Evolutionary conservation across 2,329 filamentous ascomycete genomes (phyloP).

Genomic region (Cryphonectria parasitica): DNA sequence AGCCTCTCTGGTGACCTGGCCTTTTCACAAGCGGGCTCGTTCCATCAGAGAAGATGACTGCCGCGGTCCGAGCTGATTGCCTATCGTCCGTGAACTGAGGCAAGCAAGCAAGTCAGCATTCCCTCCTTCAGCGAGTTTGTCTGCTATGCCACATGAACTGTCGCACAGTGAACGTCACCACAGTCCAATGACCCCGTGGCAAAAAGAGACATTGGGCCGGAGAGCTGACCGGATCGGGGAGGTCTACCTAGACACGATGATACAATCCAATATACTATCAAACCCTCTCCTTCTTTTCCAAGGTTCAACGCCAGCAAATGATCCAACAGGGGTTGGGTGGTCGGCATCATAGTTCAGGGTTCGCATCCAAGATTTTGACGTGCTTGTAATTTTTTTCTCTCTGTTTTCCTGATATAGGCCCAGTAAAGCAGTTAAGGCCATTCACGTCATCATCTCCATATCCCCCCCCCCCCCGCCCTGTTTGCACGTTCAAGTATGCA

Average conservation of each 20-base stretch:
- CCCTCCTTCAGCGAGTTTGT: neutral
- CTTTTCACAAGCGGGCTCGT: neutral
- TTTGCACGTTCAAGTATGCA: neutral
- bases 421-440: neutral
- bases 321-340: neutral
- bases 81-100: neutral
- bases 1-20: neutral
- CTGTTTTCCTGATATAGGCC: neutral
- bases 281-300: neutral
- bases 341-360: neutral
- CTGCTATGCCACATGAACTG: neutral
- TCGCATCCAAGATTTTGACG: neutral
- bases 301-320: neutral
- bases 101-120: neutral
- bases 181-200: neutral
- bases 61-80: neutral
- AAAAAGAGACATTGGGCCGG: neutral
- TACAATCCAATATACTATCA: neutral
- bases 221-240: neutral
- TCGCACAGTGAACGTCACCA: constrained; percentile 1
- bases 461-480: neutral
- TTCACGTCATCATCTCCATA: neutral
- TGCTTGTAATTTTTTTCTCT: too few relatives aligned
- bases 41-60: neutral
- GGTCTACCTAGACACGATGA: neutral